Evolutionary conservation across 192 early-diverging fungal genomes (phyloP), one percentile per base, ranked within the genome.

Genomic region (Phlyctochytrium planicorne): DNA sequence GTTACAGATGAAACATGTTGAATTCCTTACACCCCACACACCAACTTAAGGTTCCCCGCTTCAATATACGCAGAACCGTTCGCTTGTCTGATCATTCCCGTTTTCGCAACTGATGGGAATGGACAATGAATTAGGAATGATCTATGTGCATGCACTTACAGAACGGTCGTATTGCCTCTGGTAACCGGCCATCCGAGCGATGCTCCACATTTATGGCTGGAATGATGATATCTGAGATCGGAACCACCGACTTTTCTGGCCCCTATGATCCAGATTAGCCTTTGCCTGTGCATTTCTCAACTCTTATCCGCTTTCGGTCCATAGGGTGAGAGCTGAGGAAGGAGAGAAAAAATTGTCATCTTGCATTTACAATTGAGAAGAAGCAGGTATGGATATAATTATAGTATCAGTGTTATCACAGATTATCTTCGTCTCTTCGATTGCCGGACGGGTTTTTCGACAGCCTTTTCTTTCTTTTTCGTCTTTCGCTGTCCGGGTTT

Each of bases 61-160:
- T 93, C 91, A 56, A 91, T 76, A 63, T 86, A 91, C 31, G 91
- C 88, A 27, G 89, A 91, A 37, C 91, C 91, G 34, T 88, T 90
- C 20, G 91, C 88, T 50, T 90, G 88, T 29, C 62, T 73, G 30
- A 92, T 83, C 59, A 89, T 65, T n/a, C 90, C 90, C 23, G 89
- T 87, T 63, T 83, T 86, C 40, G 90, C 63, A 66, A 84, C 88
- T 91, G 53, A 25, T 35, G 59, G 6, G 34, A 23, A 67, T 10
- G 37, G 14, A 37, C 30, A 32, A 25, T 14, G 23, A 52, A 3
- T 62, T 40, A 33, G 10, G 24, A 23, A 32, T 27, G 25, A n/a
- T 63, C 30, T 24, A 14, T 37, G 16, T 23, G 10, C 16, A 27
- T 16, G n/a, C n/a, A 36, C 56, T 73, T 50, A 75, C 74, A 80